These are phyloP conservation scores for Arctium lappa DNA, from an alignment of 129 eudicot species.

Conservation along the genomic window DNA sequence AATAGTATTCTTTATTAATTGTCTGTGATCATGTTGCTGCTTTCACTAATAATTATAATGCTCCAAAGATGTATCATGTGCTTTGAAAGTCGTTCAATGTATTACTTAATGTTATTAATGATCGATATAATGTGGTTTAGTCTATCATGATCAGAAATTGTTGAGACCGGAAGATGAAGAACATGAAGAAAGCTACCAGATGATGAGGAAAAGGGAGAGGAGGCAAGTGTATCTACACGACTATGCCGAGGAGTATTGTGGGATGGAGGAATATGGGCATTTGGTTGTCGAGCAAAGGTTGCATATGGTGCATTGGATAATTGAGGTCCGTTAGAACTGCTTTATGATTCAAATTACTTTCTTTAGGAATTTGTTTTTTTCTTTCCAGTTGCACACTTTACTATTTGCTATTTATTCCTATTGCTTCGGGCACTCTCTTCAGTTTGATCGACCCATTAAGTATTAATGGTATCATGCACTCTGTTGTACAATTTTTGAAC, in stretches of 20 bases:
- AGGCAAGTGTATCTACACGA: constrained; percentile 64
- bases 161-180: constrained; percentile 68
- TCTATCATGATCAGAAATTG: constrained; percentile 29
- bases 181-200: constrained; percentile 69
- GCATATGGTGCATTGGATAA: constrained; percentile 88
- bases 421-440: constrained; percentile 1
- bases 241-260: constrained; percentile 71
- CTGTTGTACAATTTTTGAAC: neutral
- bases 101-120: neutral
- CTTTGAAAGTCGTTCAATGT: neutral
- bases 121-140: neutral
- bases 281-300: constrained; percentile 68
- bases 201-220: constrained; percentile 85
- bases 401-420: neutral
- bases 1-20: neutral
- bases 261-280: constrained; percentile 53
- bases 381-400: constrained; percentile 6
- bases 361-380: neutral
- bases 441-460: neutral
- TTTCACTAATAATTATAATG: neutral
- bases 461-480: neutral
- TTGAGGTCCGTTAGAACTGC: constrained; percentile 52
- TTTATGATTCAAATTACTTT: constrained; percentile 6
- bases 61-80: constrained; percentile 10
- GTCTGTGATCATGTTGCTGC: constrained; percentile 3